Conservation (phyloP, 225 moss, liverwort and hornwort genomes). For the Marchantia polymorpha region DNA sequence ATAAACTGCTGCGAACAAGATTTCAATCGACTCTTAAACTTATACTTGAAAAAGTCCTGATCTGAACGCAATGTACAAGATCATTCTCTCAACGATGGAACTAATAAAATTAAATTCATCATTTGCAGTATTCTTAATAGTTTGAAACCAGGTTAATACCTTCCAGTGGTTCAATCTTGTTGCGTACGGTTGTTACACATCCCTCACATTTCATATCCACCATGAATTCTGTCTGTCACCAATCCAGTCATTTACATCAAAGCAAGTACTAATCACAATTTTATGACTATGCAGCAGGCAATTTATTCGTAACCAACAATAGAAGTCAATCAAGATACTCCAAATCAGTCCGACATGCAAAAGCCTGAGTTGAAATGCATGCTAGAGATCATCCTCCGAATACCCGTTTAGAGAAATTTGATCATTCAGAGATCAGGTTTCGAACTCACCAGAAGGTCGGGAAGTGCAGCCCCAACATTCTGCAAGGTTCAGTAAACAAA, state of each 20-base stretch:
- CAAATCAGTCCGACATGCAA: background rate
- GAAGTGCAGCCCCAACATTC: constrained; percentile 19
- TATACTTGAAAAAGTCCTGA: no score
- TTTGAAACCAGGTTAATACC: constrained; percentile 35
- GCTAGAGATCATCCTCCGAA: background rate
- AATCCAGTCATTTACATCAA: background rate
- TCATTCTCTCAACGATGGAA: no score
- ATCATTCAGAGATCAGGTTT: background rate
- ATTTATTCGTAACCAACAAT: background rate
- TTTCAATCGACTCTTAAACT: no score
- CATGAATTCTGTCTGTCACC: constrained; percentile 91
- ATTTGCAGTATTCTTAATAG: no score
- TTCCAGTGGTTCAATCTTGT: constrained; percentile 75
- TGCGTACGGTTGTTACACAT: constrained; percentile 85
- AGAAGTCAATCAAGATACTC: background rate
- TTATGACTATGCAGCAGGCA: background rate
- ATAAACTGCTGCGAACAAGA: no score
- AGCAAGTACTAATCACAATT: background rate
- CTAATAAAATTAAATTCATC: no score
- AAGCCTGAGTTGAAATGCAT: background rate
- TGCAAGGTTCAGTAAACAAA: constrained; percentile 13
- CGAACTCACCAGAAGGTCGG: constrained; percentile 31
- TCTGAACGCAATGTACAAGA: no score
- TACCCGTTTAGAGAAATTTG: background rate
- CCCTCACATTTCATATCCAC: constrained; percentile 93